Conservation (phyloP, 495 filamentous ascomycete species). For the Podospora conica region DNA sequence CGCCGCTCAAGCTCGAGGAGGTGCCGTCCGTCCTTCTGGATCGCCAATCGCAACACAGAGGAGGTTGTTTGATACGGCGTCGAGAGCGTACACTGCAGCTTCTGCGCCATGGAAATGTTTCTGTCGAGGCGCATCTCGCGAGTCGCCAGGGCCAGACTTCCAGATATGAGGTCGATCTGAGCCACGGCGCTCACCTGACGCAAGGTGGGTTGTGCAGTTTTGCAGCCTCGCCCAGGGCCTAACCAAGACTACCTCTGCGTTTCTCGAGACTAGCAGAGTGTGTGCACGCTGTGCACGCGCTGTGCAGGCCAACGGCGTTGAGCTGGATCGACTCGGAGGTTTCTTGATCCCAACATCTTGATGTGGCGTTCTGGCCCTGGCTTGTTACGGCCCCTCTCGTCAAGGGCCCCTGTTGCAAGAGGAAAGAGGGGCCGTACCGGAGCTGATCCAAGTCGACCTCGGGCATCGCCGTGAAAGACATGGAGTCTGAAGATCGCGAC, state of each 20-base stretch:
- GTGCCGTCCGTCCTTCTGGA: background rate
- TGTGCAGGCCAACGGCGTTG: background rate
- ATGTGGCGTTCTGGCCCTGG: constrained; percentile 1
- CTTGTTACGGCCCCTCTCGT: background rate
- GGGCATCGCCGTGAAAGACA: constrained; percentile 6
- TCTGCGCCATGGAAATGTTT: background rate
- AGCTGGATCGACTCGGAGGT: constrained; percentile 19
- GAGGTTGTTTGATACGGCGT: background rate
- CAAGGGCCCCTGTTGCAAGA: background rate
- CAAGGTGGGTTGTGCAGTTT: background rate
- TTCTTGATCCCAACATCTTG: background rate
- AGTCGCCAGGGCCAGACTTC: background rate
- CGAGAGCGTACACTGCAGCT: background rate
- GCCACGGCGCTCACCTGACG: background rate
- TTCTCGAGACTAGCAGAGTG: background rate
- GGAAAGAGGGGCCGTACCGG: background rate
- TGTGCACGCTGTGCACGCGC: background rate
- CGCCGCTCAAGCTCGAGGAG: background rate
- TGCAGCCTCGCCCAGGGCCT: background rate
- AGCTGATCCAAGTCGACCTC: background rate
- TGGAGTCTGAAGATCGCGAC: background rate
- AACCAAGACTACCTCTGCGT: background rate
- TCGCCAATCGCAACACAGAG: background rate
- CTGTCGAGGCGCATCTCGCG: too few species aligned
- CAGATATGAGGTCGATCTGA: background rate